Base-by-base conservation (phyloP, 805 yeast genomes). In the Brettanomyces custersianus region DNA sequence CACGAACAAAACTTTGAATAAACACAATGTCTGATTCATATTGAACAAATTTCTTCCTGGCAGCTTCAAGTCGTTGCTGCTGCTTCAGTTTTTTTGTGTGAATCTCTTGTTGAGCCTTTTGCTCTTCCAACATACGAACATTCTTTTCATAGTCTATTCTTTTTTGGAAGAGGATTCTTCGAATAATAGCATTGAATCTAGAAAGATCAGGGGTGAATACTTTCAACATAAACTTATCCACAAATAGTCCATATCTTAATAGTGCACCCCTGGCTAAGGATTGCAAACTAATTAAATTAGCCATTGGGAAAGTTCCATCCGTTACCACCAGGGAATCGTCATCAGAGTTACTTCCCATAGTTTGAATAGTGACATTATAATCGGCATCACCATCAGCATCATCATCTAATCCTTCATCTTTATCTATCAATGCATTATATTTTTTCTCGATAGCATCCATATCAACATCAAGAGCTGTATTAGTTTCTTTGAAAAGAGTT, bases 191-290 rank as follows among this genome's bases (percentile, higher is more conserved):
- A 46, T 74, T 76, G 16, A 80, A 57, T 8, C 49, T 52, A 3
- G 68, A 54, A 17, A 80, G 49, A 17, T 71, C 73, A 10, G 67
- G 70, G 5, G 66, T 66, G 45, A 72, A 74, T 1, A 82, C 69
- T 40, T 68, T 71, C 20, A 82, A 51, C 63, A 81, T 67, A 40
- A 78, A 77, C 39, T 66, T 67, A 44, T 72, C 71, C 24, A 82
- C 80, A 52, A 75, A 77, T 60, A 77, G 62, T 16, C 61, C 59
- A 51, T 78, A 82, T 35, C 95, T 67, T 37, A 72, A 60, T 28
- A 74, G 63, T 0, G 83, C 76, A 15, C 92, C 94, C 44, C 85
- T 64, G 13, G 83, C 69, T 18, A 77, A 57, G 0, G 92, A 73
- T 53, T 87, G 95, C 13, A 87, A 59, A 37, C 59, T 62, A 19